Base-by-base conservation (phyloP, 331 rosid species). In the Pyrus hybrid region DNA sequence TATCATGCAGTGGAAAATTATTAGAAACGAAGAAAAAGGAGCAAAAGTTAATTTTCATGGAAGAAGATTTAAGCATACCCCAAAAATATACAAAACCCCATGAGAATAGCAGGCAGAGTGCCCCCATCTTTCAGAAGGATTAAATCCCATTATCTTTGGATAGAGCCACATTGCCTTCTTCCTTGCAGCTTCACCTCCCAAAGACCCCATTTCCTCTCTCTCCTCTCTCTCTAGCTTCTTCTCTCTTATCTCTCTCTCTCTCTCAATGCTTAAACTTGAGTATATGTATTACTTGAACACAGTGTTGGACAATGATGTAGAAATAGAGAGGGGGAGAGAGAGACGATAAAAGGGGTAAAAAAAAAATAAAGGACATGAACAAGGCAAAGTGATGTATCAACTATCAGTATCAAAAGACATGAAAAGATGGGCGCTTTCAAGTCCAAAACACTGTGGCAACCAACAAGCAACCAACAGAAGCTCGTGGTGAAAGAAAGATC, bases 401-500 rank as follows among this genome's bases (percentile, higher is more conserved):
- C 94, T 85, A 94, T 94, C 99, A 94, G 87, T 80, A 88, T 94
- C 99, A 90, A 86, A 80, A 79, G 97, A 94, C 97, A 92, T 92
- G 99, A 94, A 92, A 94, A 94, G 99, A 94, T 94, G 97, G 97
- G 97, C 80, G 96, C 99, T 92, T 90, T 94, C 99, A 94, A 84
- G 89, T 94, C 90, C 76, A 86, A 86, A 86, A 85, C 92, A 89
- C 99, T 92, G 94, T 89, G 97, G 43, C 43, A 37, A 37, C 43
- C 43, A 37, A 37, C 43, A 37, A 37, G 86, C 99, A 94, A 90
- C 91, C 85, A 93, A 93, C 93, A 87, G 80, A 83, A 81, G 85
- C 86, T 81, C 83, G 90, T 71, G 88, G 88, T 90, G 87, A 89
- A 85, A 77, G 72, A 81, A 79, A 77, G 76, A 82, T 86, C 86